A percentile compares a stretch with the other conserved stretches of the same genome.
Evolutionary conservation across 106 monocot genomes (phyloP).

Genomic region (Amphibolis antarctica): DNA sequence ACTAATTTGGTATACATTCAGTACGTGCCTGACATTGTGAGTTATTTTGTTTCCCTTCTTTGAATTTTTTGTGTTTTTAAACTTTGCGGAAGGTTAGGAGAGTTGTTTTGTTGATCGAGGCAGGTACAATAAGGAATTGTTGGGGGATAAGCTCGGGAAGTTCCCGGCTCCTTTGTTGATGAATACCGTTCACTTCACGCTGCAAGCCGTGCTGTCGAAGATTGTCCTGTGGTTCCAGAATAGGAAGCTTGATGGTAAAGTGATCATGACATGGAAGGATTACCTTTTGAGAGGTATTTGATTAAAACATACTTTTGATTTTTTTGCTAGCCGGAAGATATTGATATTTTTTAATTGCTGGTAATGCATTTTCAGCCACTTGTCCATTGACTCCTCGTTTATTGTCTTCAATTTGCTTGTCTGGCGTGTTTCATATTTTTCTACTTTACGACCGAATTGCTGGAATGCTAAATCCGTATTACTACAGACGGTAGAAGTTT

Average conservation of each 20-base stretch:
- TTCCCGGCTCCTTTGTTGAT: constrained; percentile 86
- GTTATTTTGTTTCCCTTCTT: background rate
- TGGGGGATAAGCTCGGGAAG: constrained; percentile 60
- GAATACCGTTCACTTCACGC: constrained; percentile 73
- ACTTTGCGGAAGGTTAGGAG: background rate
- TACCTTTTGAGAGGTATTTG: constrained; percentile 72
- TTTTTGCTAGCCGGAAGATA: background rate
- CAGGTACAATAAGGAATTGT: constrained; percentile 85
- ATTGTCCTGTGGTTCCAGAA: constrained; percentile 42
- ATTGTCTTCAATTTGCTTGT: too few species aligned
- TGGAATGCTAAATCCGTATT: too few species aligned
- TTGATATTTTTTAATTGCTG: background rate
- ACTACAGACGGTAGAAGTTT: too few species aligned
- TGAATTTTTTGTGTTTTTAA: background rate
- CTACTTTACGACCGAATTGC: too few species aligned
- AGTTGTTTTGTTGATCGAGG: constrained; percentile 10
- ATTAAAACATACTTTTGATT: background rate
- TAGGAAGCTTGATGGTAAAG: constrained; percentile 13
- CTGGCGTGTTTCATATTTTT: too few species aligned
- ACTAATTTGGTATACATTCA: constrained; percentile 80
- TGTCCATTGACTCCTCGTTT: too few species aligned
- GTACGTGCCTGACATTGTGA: constrained; percentile 86
- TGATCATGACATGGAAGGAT: constrained; percentile 75
- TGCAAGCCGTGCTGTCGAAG: constrained; percentile 78
- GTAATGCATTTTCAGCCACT: too few species aligned